Percentiles rank a stretch among this genome's conserved stretches.
Conservation (phyloP, 2,329 filamentous ascomycete species). For the Alternaria novae-zelandiae region DNA sequence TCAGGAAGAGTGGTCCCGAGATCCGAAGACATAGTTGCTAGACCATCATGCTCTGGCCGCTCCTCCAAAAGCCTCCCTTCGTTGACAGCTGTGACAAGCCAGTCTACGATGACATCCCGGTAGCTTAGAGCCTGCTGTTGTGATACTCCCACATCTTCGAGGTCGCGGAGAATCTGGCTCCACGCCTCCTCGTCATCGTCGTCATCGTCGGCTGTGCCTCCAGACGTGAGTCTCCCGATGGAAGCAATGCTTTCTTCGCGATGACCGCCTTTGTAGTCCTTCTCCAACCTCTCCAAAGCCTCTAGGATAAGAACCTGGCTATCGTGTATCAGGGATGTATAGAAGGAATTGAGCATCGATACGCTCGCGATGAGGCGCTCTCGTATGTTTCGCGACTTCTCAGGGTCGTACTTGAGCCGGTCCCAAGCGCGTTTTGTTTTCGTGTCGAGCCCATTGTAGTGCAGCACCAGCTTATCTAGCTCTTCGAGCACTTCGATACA, state of each 20-base stretch:
- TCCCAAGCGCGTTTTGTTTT: slow-evolving; percentile 41
- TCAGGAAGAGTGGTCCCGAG: slow-evolving; percentile 7
- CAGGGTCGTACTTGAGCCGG: slow-evolving; percentile 37
- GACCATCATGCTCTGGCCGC: slow-evolving; percentile 6
- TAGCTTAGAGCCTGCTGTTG: slow-evolving; percentile 30
- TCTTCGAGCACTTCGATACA: slow-evolving; percentile 37
- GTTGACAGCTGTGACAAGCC: slow-evolving; percentile 41
- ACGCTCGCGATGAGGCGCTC: slow-evolving; percentile 33
- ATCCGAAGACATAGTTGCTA: slow-evolving; percentile 8
- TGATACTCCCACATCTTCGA: slow-evolving; percentile 40
- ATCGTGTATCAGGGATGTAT: slow-evolving; percentile 35
- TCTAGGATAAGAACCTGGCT: slow-evolving; percentile 38
- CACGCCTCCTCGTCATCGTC: slow-evolving; percentile 37
- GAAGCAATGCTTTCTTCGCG: slow-evolving; percentile 38
- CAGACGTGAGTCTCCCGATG: slow-evolving; percentile 29
- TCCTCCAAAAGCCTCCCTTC: slow-evolving; percentile 38
- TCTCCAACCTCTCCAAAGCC: slow-evolving; percentile 37
- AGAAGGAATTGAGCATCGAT: slow-evolving; percentile 36
- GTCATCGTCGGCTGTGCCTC: slow-evolving; percentile 10
- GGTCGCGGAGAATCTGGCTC: slow-evolving; percentile 39
- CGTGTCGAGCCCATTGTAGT: slow-evolving; percentile 39
- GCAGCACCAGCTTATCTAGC: slow-evolving; percentile 31
- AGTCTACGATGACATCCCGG: slow-evolving; percentile 37
- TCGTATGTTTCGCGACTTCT: slow-evolving; percentile 26
- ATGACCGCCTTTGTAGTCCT: slow-evolving; percentile 37